Evolutionary conservation across 1,139 yeast genomes (phyloP).

Genomic region (Spathaspora jeffriesii): DNA sequence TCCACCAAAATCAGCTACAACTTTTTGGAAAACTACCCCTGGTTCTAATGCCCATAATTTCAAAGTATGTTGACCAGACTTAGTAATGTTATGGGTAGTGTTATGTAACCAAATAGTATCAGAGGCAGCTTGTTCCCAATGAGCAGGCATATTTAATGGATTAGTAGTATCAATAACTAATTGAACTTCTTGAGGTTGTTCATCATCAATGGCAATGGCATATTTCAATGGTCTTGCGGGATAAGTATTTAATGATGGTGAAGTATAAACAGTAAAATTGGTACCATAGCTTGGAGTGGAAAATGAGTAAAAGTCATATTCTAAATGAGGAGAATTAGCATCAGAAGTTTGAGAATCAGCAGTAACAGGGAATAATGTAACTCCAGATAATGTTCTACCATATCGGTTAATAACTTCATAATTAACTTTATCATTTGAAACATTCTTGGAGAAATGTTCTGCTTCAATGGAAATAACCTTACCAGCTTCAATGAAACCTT

Average conservation of each 20-base stretch:
- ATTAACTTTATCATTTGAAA: constrained; percentile 11
- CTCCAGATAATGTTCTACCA: constrained; percentile 16
- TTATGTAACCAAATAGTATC: constrained; percentile 15
- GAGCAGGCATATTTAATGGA: constrained; percentile 14
- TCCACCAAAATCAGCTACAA: constrained; percentile 17
- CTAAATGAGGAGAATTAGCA: constrained; percentile 14
- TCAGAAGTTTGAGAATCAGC: constrained; percentile 15
- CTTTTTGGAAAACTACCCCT: constrained; percentile 13
- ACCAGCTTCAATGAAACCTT: constrained; percentile 15
- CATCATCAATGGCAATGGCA: constrained; percentile 16
- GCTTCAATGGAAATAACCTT: constrained; percentile 16
- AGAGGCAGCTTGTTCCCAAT: constrained; percentile 17
- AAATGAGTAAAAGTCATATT: constrained; percentile 16
- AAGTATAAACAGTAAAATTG: constrained; percentile 14
- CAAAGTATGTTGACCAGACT: constrained; percentile 14
- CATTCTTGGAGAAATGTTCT: constrained; percentile 12
- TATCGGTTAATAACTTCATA: constrained; percentile 12
- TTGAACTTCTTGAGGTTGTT: constrained; percentile 14
- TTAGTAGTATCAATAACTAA: constrained; percentile 13
- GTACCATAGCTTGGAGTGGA: constrained; percentile 15
- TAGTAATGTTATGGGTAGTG: constrained; percentile 13
- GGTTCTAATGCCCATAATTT: constrained; percentile 17
- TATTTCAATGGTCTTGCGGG: constrained; percentile 16
- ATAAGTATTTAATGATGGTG: constrained; percentile 16
- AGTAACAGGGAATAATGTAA: constrained; percentile 16